Evolutionary conservation across 2,329 filamentous ascomycete genomes (phyloP).

Genomic region (Trichophyton benhamiae): DNA sequence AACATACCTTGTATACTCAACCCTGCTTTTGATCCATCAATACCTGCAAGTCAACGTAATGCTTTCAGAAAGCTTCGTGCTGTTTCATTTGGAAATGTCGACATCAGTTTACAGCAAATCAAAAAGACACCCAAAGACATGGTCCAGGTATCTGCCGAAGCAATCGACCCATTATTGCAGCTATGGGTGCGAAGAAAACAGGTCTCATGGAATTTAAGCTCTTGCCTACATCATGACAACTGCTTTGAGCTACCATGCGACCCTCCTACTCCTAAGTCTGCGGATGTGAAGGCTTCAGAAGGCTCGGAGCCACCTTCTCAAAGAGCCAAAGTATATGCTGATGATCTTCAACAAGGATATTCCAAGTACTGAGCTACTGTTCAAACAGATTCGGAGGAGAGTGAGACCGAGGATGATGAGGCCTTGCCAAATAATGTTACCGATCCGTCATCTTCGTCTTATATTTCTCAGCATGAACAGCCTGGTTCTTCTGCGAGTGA

Average conservation of each 20-base stretch:
- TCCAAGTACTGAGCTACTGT: conserved; percentile 27
- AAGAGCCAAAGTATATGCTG: conserved; percentile 24
- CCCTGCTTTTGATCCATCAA: conserved; percentile 14
- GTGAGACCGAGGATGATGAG: background rate
- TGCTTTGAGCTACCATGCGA: background rate
- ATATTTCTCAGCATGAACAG: background rate
- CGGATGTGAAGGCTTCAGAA: conserved; percentile 14
- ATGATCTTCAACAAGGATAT: conserved; percentile 22
- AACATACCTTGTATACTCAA: conserved; percentile 7
- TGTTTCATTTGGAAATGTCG: conserved; percentile 24
- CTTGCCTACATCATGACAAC: conserved; percentile 20
- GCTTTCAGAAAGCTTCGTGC: conserved; percentile 19
- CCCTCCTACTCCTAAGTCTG: background rate
- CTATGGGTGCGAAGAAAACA: conserved; percentile 18
- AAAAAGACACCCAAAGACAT: conserved; percentile 28
- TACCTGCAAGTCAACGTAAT: conserved; percentile 12
- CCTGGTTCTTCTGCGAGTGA: background rate
- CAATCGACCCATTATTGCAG: conserved; percentile 24
- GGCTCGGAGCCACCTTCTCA: conserved; percentile 29
- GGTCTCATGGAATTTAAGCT: conserved; percentile 10
- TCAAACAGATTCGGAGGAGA: conserved; percentile 24
- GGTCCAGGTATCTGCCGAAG: conserved; percentile 26
- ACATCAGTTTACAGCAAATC: conserved; percentile 23
- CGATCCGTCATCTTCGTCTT: background rate
- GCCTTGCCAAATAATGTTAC: background rate